phyloP scores from a whole-genome alignment of 495 filamentous ascomycete genomes.

The Penicillium nucicola region DNA sequence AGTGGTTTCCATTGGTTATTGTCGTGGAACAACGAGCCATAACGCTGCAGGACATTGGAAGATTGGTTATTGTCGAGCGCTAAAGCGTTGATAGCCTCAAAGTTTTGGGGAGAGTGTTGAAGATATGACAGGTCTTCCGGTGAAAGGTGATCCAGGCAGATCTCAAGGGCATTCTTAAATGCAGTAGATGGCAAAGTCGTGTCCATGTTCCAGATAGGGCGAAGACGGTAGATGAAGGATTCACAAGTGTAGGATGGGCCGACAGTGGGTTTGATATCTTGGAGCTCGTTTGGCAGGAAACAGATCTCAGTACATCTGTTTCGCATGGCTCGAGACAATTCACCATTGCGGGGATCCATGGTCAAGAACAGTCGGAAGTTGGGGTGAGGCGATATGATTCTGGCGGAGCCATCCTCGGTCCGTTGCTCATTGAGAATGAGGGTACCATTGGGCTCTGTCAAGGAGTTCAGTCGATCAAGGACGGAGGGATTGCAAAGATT shows the following conservation, averaged over 20 bases:
- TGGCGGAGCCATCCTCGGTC: conserved; percentile 74
- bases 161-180: conserved; percentile 26
- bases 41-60: conserved; percentile 27
- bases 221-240: conserved; percentile 50
- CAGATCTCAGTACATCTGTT: conserved; percentile 92
- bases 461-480: conserved; percentile 88
- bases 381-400: conserved; percentile 75
- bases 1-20: conserved; percentile 39
- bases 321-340: conserved; percentile 93
- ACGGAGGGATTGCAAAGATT: conserved; percentile 95
- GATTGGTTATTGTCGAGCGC: conserved; percentile 8
- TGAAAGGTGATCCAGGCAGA: conserved; percentile 55
- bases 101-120: conserved; percentile 31
- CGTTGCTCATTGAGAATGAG: conserved; percentile 91
- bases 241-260: conserved; percentile 44
- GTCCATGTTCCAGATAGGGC: conserved; percentile 39
- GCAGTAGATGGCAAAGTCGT: conserved; percentile 13
- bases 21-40: conserved; percentile 33
- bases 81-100: conserved; percentile 18
- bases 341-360: conserved; percentile 88
- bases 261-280: conserved; percentile 13
- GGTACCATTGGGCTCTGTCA: conserved; percentile 85
- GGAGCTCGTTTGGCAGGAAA: conserved; percentile 44
- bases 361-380: conserved; percentile 92
- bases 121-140: conserved; percentile 46